These are phyloP conservation scores for Pseudonectria buxi DNA, from an alignment of 2,329 filamentous ascomycete genomes.

Conservation along the genomic window DNA sequence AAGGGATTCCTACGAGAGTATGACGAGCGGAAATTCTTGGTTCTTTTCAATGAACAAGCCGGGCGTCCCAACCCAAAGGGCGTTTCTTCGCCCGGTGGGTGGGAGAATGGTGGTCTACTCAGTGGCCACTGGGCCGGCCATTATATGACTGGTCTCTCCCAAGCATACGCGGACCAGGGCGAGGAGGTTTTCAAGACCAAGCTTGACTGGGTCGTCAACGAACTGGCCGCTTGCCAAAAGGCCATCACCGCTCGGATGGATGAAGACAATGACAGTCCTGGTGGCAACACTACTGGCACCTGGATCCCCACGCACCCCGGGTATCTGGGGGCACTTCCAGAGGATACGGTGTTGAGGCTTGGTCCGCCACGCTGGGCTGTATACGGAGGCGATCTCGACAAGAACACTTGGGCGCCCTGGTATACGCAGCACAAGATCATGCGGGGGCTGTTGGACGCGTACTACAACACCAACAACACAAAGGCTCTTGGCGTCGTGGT, in stretches of 20 bases:
- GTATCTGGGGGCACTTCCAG: slow-evolving; percentile 26
- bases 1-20: slow-evolving; percentile 23
- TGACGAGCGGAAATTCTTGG: slow-evolving; percentile 23
- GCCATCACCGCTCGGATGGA: slow-evolving; percentile 24
- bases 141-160: slow-evolving; percentile 19
- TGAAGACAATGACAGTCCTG: slow-evolving; percentile 2
- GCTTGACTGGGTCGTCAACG: slow-evolving; percentile 27
- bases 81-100: slow-evolving; percentile 20
- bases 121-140: slow-evolving; percentile 29
- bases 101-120: slow-evolving; percentile 29
- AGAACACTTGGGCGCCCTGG: slow-evolving; percentile 28
- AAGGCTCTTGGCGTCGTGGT: slow-evolving; percentile 21
- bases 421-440: slow-evolving; percentile 30
- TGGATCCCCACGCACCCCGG: slow-evolving; percentile 26
- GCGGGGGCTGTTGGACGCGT: slow-evolving; percentile 26
- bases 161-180: slow-evolving; percentile 1
- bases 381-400: slow-evolving; percentile 20
- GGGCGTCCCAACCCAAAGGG: slow-evolving; percentile 21
- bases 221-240: slow-evolving; percentile 24
- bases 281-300: slow-evolving; percentile 11
- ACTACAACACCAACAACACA: slow-evolving; percentile 28
- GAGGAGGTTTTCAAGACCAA: slow-evolving; percentile 24
- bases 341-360: slow-evolving; percentile 26
- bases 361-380: slow-evolving; percentile 27
- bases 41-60: slow-evolving; percentile 28